A percentile compares a stretch with the other conserved stretches of the same genome.
Conservation (phyloP, 2,329 filamentous ascomycete species). For the Penicillium sp. region DNA sequence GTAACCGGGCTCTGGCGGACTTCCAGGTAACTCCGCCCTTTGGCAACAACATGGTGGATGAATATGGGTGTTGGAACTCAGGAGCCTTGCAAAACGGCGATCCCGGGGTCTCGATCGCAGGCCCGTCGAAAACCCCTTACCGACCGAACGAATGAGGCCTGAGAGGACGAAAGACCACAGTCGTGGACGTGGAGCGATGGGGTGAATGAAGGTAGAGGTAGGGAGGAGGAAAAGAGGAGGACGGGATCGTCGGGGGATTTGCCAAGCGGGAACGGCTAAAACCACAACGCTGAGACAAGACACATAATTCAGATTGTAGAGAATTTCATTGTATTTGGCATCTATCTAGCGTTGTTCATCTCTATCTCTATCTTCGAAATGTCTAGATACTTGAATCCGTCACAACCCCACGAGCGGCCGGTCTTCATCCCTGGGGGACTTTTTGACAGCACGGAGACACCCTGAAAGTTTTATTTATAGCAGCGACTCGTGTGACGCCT, state of each 20-base stretch:
- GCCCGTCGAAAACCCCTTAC: slow-evolving; percentile 23
- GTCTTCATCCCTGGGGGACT: not conserved
- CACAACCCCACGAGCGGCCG: not conserved
- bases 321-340: not conserved
- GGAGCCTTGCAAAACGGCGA: slow-evolving; percentile 17
- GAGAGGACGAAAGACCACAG: slow-evolving; percentile 14
- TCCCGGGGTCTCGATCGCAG: slow-evolving; percentile 18
- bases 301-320: not conserved
- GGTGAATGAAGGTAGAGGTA: not conserved
- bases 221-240: slow-evolving; percentile 7
- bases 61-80: slow-evolving; percentile 10
- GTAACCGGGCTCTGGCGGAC: slow-evolving; percentile 74
- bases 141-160: slow-evolving; percentile 28
- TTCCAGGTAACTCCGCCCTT: slow-evolving; percentile 93
- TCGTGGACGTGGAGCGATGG: not conserved
- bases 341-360: not conserved
- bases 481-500: not conserved
- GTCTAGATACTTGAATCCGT: too few relatives aligned
- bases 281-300: not conserved
- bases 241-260: slow-evolving; percentile 7
- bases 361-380: not conserved
- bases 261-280: slow-evolving; percentile 6
- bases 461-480: slow-evolving; percentile 5
- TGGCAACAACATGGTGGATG: slow-evolving; percentile 72
- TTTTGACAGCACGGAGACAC: not conserved